A percentile compares a stretch with the other conserved stretches of the same genome.
These are phyloP conservation scores for Ascochyta lentis DNA, from an alignment of 2,329 filamentous ascomycete species.

Conservation along the genomic window DNA sequence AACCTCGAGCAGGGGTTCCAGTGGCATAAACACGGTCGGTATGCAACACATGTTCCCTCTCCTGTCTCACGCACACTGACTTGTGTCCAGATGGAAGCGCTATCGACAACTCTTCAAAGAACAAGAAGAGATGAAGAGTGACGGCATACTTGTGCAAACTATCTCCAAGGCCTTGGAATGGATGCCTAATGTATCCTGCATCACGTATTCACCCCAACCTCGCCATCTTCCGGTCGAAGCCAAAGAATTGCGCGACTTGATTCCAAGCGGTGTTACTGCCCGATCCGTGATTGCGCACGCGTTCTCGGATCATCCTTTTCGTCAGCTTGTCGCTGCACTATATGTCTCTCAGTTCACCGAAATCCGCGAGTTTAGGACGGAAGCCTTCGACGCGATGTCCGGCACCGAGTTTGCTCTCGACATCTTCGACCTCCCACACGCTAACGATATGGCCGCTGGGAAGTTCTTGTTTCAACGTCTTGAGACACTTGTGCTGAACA, in stretches of 20 bases:
- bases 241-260: constrained; percentile 26
- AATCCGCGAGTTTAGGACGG: constrained; percentile 31
- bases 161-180: constrained; percentile 31
- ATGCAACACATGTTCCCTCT: neutral
- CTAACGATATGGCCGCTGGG: constrained; percentile 26
- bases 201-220: constrained; percentile 36
- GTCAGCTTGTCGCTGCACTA: constrained; percentile 37
- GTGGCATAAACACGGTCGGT: constrained; percentile 25
- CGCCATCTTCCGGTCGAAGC: constrained; percentile 29
- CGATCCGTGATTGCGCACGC: neutral
- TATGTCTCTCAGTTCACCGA: constrained; percentile 27
- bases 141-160: constrained; percentile 32
- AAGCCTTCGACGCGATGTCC: neutral
- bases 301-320: constrained; percentile 29
- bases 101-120: constrained; percentile 35
- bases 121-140: constrained; percentile 34
- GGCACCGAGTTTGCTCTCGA: constrained; percentile 24
- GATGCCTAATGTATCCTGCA: constrained; percentile 32
- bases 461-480: constrained; percentile 31
- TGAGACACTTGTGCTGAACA: constrained; percentile 24
- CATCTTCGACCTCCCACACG: constrained; percentile 27
- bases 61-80: neutral
- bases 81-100: constrained; percentile 26
- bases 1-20: constrained; percentile 15
- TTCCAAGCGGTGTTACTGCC: constrained; percentile 22